Percentiles rank a stretch among this genome's conserved stretches.
Evolutionary conservation across 2,329 filamentous ascomycete genomes (phyloP).

Genomic region (Botrytis aclada): DNA sequence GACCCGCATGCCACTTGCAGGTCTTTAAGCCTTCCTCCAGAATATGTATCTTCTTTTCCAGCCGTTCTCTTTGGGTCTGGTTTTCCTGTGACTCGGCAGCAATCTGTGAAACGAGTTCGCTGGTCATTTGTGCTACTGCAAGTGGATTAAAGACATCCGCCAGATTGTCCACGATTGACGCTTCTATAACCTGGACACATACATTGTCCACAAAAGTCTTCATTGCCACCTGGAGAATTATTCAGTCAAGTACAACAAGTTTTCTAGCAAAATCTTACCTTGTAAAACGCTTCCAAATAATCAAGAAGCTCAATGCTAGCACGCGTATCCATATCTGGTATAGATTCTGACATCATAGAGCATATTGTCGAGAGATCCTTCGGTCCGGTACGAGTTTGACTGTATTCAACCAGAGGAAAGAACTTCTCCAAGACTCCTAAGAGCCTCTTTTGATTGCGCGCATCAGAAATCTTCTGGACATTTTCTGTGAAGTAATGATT

Average conservation of each 20-base stretch:
- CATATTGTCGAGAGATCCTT: neutral
- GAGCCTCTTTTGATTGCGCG: neutral
- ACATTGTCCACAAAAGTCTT: neutral
- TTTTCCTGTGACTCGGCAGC: neutral
- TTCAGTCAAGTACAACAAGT: neutral
- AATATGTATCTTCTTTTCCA: neutral
- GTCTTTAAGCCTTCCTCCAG: neutral
- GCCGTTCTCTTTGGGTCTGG: neutral
- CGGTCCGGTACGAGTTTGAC: neutral
- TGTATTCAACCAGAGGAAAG: neutral
- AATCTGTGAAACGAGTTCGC: neutral
- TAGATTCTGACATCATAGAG: neutral
- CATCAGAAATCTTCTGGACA: neutral
- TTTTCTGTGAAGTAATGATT: neutral
- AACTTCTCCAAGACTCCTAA: neutral
- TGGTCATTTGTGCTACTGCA: neutral
- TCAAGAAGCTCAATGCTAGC: neutral
- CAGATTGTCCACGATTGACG: neutral
- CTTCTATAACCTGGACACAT: neutral
- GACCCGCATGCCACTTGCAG: neutral
- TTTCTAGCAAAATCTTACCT: neutral
- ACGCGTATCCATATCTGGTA: neutral
- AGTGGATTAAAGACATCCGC: neutral
- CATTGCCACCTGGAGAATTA: neutral
- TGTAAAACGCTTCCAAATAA: neutral